Conservation (phyloP, 345 rosid genomes). For the Populus simonii region DNA sequence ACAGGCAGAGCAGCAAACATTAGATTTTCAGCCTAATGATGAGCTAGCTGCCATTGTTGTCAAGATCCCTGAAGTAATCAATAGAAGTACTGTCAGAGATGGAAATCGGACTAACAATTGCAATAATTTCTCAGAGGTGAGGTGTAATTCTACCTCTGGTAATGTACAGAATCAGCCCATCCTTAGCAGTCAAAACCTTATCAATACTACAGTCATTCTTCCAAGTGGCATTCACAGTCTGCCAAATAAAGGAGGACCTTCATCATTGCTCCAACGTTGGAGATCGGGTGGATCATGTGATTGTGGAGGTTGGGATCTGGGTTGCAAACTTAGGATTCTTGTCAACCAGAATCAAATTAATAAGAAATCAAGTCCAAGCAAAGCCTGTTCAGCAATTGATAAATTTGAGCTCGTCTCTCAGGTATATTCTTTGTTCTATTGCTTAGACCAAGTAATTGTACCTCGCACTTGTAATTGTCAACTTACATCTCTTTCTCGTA, state of each 20-base stretch:
- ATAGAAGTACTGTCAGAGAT: conserved; percentile 23
- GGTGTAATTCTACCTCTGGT: conserved; percentile 7
- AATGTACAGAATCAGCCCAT: conserved; percentile 23
- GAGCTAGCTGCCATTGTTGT: conserved; percentile 90
- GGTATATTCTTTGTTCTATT: conserved; percentile 31
- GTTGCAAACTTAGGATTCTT: conserved; percentile 72
- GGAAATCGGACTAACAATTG: conserved; percentile 28
- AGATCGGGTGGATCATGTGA: conserved; percentile 90
- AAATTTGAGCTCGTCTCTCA: conserved; percentile 57
- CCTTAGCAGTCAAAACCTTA: conserved; percentile 25
- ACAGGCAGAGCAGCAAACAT: conserved; percentile 36
- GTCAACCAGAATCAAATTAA: conserved; percentile 35
- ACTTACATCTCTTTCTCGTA: conserved; percentile 7
- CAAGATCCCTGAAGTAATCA: conserved; percentile 43
- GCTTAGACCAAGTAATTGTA: neutral
- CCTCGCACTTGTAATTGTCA: neutral
- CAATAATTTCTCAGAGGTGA: conserved; percentile 15
- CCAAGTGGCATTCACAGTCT: conserved; percentile 85
- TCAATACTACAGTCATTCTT: conserved; percentile 63
- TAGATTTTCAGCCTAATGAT: conserved; percentile 52
- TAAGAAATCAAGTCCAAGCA: conserved; percentile 31
- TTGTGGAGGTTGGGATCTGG: conserved; percentile 98
- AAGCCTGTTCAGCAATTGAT: conserved; percentile 34
- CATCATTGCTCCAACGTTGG: conserved; percentile 87
- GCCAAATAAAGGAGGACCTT: conserved; percentile 83